These are phyloP conservation scores for Aspergillus novofumigatus DNA, from an alignment of 2,329 filamentous ascomycete genomes.

Conservation along the genomic window DNA sequence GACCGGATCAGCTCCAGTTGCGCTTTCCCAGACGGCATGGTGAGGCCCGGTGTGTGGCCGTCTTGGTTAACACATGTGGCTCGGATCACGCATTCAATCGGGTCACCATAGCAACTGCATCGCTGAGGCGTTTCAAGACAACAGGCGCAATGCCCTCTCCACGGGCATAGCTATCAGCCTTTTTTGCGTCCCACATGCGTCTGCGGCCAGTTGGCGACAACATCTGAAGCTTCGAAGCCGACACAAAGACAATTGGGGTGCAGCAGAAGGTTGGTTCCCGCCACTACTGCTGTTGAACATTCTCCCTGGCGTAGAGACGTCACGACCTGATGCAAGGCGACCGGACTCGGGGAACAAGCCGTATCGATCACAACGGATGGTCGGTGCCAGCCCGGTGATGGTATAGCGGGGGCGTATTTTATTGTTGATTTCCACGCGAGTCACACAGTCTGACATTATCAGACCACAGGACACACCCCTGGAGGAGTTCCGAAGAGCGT, in stretches of 20 bases:
- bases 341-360: neutral
- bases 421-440: no score
- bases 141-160: constrained; percentile 30
- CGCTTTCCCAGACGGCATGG: neutral
- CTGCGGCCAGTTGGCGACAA: constrained; percentile 27
- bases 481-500: neutral
- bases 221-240: constrained; percentile 3
- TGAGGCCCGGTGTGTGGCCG: constrained; percentile 12
- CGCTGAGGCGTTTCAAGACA: constrained; percentile 23
- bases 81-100: constrained; percentile 28
- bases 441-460: neutral
- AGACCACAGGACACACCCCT: neutral
- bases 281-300: neutral
- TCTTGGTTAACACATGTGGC: constrained; percentile 18
- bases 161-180: constrained; percentile 27
- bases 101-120: constrained; percentile 26
- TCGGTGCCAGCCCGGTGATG: neutral
- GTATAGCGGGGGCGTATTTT: neutral
- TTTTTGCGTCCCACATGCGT: constrained; percentile 21
- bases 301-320: neutral
- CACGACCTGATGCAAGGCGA: neutral
- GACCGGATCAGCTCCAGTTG: constrained; percentile 7
- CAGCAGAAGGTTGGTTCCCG: no score
- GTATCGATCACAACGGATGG: neutral
- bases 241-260: neutral